These are phyloP conservation scores for Protomyces macrosporus DNA, from an alignment of 1,139 yeast genomes.

Conservation along the genomic window DNA sequence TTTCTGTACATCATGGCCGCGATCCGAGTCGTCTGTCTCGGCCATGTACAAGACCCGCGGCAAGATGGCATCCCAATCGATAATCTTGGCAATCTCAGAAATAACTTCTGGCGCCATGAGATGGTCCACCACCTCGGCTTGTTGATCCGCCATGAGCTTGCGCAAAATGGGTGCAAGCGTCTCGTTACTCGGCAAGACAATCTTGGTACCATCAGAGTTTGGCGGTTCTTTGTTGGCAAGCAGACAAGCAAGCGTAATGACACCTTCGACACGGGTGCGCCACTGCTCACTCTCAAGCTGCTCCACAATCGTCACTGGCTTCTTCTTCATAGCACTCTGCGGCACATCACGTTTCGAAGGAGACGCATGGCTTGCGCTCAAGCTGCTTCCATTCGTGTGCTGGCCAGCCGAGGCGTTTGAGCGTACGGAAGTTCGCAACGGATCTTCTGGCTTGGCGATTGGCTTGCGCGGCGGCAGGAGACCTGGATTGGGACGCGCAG, in stretches of 20 bases:
- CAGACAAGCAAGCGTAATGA: conserved; percentile 28
- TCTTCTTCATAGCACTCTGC: conserved; percentile 7
- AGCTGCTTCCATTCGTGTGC: not conserved
- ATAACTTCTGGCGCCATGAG: conserved; percentile 29
- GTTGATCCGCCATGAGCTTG: conserved; percentile 26
- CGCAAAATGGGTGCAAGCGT: conserved; percentile 25
- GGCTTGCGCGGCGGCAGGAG: conserved; percentile 8
- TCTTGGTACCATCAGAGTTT: conserved; percentile 22
- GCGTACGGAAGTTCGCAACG: conserved; percentile 5
- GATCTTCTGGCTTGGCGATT: conserved; percentile 2
- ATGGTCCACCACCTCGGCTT: conserved; percentile 28
- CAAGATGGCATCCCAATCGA: conserved; percentile 27
- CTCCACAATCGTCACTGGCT: conserved; percentile 22
- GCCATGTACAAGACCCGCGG: conserved; percentile 28
- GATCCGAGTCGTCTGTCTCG: conserved; percentile 27
- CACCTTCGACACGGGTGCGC: conserved; percentile 27
- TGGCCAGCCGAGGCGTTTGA: not conserved
- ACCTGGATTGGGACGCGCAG: conserved; percentile 15
- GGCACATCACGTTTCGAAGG: conserved; percentile 2
- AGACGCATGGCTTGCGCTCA: not conserved
- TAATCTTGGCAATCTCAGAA: conserved; percentile 22
- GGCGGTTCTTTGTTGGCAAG: conserved; percentile 27
- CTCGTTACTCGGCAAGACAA: conserved; percentile 23
- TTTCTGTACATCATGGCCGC: conserved; percentile 24
- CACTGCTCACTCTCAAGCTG: conserved; percentile 27